A percentile compares a stretch with the other conserved stretches of the same genome.
These are phyloP conservation scores for Lyophyllum semitale DNA, from an alignment of 768 basidiomycete genomes.

Conservation along the genomic window DNA sequence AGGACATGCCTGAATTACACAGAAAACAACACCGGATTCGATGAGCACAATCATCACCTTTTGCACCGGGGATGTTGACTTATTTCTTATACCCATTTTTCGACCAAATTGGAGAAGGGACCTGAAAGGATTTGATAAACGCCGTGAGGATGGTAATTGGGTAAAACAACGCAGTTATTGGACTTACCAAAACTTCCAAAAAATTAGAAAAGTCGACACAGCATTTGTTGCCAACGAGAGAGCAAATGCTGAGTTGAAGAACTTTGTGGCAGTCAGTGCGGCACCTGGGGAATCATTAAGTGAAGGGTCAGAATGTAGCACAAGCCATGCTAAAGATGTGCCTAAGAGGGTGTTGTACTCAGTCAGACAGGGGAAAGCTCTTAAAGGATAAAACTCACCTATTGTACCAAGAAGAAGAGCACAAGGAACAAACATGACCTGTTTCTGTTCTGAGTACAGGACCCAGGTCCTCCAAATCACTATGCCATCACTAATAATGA, in stretches of 20 bases:
- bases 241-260: background rate
- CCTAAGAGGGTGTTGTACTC: background rate
- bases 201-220: background rate
- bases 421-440: background rate
- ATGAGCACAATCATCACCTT: background rate
- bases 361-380: background rate
- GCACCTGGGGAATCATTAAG: background rate
- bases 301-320: background rate
- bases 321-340: background rate
- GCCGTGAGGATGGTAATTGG: no score
- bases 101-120: background rate
- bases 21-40: background rate
- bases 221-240: background rate
- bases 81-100: background rate
- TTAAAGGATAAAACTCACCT: background rate
- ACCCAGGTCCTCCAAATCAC: background rate
- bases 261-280: background rate
- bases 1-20: background rate
- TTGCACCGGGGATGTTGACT: background rate
- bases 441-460: background rate
- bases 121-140: background rate
- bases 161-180: no score
- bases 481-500: background rate
- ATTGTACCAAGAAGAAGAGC: background rate
- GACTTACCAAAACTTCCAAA: background rate